phyloP scores from a whole-genome alignment of 177 flowering plant genomes.

The Vitis hybrid region DNA sequence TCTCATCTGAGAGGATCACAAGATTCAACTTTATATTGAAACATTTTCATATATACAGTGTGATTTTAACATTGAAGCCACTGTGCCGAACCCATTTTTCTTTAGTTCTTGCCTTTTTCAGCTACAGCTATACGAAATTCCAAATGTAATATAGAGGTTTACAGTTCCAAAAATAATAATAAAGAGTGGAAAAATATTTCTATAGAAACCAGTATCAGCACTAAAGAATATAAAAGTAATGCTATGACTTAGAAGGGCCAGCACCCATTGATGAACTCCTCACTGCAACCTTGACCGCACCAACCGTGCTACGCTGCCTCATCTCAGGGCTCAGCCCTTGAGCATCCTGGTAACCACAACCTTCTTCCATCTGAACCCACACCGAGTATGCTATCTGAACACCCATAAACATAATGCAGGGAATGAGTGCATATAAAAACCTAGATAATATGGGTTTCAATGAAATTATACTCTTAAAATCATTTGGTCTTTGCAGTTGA shows the following conservation, averaged over 20 bases:
- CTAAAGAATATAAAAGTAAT: slow-evolving; percentile 5
- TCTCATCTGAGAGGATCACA: no score
- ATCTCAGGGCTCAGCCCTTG: slow-evolving; percentile 55
- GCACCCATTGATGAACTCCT: slow-evolving; percentile 58
- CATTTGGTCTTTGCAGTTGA: no score
- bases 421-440: no score
- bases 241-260: slow-evolving; percentile 48
- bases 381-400: slow-evolving; percentile 80
- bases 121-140: not conserved
- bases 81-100: no score
- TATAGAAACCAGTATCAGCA: not conserved
- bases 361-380: slow-evolving; percentile 74
- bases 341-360: slow-evolving; percentile 26
- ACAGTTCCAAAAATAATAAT: not conserved
- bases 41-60: no score
- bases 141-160: not conserved
- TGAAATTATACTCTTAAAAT: no score
- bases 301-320: slow-evolving; percentile 70
- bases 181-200: not conserved
- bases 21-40: no score
- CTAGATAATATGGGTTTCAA: not conserved
- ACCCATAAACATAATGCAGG: slow-evolving; percentile 4
- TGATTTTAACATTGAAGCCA: no score
- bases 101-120: no score
- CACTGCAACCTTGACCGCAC: slow-evolving; percentile 81